Percentiles rank a stretch among this genome's conserved stretches.
phyloP scores from a whole-genome alignment of 257 asterid genomes.

The Solanum sejunctum region DNA sequence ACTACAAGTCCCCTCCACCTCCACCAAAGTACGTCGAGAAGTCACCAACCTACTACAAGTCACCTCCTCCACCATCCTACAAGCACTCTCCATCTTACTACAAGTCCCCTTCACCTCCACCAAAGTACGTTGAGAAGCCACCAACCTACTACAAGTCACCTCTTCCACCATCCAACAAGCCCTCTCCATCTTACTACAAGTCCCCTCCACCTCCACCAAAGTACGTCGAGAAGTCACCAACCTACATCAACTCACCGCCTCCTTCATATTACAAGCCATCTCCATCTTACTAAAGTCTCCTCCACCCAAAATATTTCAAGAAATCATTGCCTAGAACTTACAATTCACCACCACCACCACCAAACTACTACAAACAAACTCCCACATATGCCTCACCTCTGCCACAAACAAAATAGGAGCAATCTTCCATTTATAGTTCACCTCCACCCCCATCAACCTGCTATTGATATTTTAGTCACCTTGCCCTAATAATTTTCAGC shows the following conservation, averaged over 20 bases:
- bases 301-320: background rate
- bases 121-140: background rate
- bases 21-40: too few species aligned
- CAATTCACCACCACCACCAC: background rate
- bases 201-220: background rate
- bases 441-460: background rate
- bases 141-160: background rate
- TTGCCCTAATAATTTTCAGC: background rate
- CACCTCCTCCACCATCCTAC: background rate
- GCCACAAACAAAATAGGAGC: background rate
- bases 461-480: background rate
- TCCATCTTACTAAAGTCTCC: background rate
- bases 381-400: background rate
- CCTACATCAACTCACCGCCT: background rate
- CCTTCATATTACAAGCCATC: background rate
- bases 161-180: background rate
- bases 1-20: background rate
- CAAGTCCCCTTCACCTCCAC: background rate
- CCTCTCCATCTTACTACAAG: background rate
- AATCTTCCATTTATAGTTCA: background rate
- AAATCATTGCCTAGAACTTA: background rate
- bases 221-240: background rate
- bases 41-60: too few species aligned
- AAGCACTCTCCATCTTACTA: background rate
- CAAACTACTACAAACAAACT: background rate